Conservation (phyloP, 2,329 filamentous ascomycete species). For the Aspergillus terreus region DNA sequence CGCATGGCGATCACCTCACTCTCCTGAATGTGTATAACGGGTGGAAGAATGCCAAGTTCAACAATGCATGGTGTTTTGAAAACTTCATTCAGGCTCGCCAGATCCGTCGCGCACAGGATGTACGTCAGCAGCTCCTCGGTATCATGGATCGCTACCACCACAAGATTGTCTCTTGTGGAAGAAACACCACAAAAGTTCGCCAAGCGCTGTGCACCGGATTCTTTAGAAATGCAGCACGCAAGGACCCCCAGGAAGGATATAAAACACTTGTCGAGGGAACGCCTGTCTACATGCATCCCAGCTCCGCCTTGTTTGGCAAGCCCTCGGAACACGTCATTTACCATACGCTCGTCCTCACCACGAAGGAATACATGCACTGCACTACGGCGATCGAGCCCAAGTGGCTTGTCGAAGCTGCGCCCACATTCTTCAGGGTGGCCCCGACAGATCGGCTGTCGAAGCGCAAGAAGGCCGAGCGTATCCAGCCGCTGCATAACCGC, state of each 20-base stretch:
- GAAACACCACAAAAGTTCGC: conserved; percentile 80
- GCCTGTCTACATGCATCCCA: conserved; percentile 90
- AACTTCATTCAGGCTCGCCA: conserved; percentile 93
- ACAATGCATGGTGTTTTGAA: conserved; percentile 90
- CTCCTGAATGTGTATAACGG: conserved; percentile 94
- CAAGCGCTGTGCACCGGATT: conserved; percentile 89
- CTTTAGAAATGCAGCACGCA: conserved; percentile 91
- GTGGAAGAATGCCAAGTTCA: conserved; percentile 85
- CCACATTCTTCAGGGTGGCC: conserved; percentile 97
- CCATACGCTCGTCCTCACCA: conserved; percentile 55
- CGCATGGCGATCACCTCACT: conserved; percentile 89
- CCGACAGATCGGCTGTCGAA: conserved; percentile 82
- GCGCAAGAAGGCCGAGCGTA: conserved; percentile 88
- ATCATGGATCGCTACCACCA: conserved; percentile 94
- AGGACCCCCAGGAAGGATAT: conserved; percentile 94
- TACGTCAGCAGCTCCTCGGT: conserved; percentile 83
- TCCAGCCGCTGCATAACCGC: conserved; percentile 91
- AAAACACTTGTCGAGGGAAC: conserved; percentile 96
- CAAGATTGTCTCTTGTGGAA: conserved; percentile 75
- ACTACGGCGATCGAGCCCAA: conserved; percentile 93
- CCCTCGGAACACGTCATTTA: conserved; percentile 96
- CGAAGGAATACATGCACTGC: conserved; percentile 97
- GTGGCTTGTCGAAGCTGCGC: conserved; percentile 90
- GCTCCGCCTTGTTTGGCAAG: conserved; percentile 88
- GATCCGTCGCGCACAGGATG: conserved; percentile 86